Percentiles rank a stretch among this genome's conserved stretches.
These are phyloP conservation scores for Leccinum pseudoinsigne DNA, from an alignment of 1,284 basidiomycete species.

Conservation along the genomic window DNA sequence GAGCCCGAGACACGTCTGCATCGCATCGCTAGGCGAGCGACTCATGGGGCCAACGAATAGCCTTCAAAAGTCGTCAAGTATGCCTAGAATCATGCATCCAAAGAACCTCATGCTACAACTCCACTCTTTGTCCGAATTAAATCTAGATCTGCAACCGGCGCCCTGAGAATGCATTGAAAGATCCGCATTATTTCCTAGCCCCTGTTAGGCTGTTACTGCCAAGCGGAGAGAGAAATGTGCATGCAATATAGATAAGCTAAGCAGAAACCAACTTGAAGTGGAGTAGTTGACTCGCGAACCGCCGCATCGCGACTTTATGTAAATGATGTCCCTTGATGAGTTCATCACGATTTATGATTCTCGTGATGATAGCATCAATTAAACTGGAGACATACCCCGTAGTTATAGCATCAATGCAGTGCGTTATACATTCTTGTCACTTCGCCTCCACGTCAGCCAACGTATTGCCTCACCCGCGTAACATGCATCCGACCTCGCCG, in stretches of 20 bases:
- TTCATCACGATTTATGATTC: neutral
- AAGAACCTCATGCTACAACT: neutral
- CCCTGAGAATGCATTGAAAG: no score
- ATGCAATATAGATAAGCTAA: no score
- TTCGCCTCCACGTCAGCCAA: neutral
- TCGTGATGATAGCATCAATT: neutral
- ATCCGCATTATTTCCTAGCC: no score
- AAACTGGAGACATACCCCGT: neutral
- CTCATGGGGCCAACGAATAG: neutral
- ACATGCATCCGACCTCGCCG: constrained; percentile 39
- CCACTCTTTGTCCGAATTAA: neutral
- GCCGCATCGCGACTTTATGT: neutral
- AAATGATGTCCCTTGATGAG: no score
- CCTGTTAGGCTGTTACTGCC: no score
- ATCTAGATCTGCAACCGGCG: no score
- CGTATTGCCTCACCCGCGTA: constrained; percentile 36
- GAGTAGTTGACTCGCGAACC: neutral
- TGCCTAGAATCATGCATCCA: no score
- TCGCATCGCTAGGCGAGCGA: neutral
- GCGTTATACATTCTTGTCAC: neutral
- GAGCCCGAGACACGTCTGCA: no score
- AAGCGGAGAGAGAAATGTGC: no score
- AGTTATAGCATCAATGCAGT: neutral
- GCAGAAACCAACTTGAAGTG: no score
- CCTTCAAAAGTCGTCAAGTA: neutral